Percentiles rank a stretch among this genome's conserved stretches.
These are phyloP conservation scores for Pterulicium gracile DNA, from an alignment of 1,284 basidiomycete species.

Conservation along the genomic window DNA sequence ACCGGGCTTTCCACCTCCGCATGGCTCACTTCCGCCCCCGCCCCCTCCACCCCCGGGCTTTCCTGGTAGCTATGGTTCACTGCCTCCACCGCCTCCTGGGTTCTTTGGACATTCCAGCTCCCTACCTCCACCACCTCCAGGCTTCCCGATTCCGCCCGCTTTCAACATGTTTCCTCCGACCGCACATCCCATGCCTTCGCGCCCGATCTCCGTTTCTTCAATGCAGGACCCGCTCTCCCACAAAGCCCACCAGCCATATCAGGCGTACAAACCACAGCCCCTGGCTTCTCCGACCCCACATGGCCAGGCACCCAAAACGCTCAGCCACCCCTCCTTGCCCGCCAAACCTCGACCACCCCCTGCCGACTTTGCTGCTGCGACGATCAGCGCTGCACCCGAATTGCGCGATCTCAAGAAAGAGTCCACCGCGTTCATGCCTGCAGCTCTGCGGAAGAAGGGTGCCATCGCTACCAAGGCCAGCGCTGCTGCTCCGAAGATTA, in stretches of 20 bases:
- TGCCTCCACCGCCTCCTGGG: constrained; percentile 15
- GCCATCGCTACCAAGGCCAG: constrained; percentile 19
- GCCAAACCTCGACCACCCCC: constrained; percentile 22
- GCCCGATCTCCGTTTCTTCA: constrained; percentile 30
- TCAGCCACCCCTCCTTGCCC: constrained; percentile 27
- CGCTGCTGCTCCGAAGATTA: constrained; percentile 32
- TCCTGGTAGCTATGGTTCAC: constrained; percentile 15
- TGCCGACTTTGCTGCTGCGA: constrained; percentile 37
- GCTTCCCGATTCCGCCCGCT: constrained; percentile 36
- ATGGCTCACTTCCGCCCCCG: constrained; percentile 13
- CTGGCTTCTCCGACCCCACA: constrained; percentile 18
- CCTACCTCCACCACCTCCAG: constrained; percentile 39
- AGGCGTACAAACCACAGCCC: constrained; percentile 39
- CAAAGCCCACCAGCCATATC: constrained; percentile 56
- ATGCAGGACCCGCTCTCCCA: constrained; percentile 56
- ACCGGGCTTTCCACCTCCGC: constrained; percentile 20
- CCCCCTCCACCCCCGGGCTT: constrained; percentile 17
- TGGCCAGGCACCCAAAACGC: constrained; percentile 26
- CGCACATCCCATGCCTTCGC: background rate
- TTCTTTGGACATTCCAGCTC: constrained; percentile 10
- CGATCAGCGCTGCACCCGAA: constrained; percentile 73
- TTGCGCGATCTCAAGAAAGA: constrained; percentile 89
- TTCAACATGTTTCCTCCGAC: background rate
- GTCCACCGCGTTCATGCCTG: constrained; percentile 79
- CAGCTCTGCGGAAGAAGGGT: constrained; percentile 49